Conservation (phyloP, 345 rosid genomes). For the Melaleuca quinquenervia region DNA sequence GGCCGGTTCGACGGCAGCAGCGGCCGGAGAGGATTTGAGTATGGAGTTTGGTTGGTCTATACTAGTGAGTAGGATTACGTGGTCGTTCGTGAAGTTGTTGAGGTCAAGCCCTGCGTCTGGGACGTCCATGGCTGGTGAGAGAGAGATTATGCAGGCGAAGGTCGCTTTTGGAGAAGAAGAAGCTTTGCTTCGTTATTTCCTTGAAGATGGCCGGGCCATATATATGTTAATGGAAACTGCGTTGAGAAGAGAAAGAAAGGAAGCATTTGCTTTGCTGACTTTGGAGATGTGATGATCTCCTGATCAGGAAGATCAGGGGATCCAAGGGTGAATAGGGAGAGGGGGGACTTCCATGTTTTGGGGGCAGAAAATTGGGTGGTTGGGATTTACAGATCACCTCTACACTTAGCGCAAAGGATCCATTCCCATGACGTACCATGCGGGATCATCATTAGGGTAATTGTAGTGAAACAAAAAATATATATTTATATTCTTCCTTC, state of each 20-base stretch:
- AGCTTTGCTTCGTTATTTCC: background rate
- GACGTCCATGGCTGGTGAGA: background rate
- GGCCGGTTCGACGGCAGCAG: background rate
- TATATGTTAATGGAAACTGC: too few species aligned
- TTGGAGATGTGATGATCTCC: too few species aligned
- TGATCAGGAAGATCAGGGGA: too few species aligned
- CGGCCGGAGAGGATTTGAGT: background rate
- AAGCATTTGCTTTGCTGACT: background rate
- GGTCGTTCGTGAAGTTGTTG: conserved; percentile 5
- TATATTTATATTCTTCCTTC: background rate
- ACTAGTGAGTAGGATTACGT: conserved; percentile 6
- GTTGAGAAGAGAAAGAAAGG: background rate
- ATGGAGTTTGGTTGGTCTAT: conserved; percentile 7
- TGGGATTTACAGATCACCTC: too few species aligned
- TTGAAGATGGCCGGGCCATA: background rate
- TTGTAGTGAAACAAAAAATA: background rate
- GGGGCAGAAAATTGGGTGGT: too few species aligned
- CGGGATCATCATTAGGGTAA: background rate
- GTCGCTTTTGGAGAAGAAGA: background rate
- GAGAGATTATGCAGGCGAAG: background rate
- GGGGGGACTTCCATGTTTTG: too few species aligned
- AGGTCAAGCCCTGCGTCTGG: background rate
- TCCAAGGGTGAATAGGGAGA: too few species aligned
- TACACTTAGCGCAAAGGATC: too few species aligned
- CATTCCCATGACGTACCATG: too few species aligned